Conservation (phyloP, 1,284 basidiomycete genomes). For the Marasmius oreades region DNA sequence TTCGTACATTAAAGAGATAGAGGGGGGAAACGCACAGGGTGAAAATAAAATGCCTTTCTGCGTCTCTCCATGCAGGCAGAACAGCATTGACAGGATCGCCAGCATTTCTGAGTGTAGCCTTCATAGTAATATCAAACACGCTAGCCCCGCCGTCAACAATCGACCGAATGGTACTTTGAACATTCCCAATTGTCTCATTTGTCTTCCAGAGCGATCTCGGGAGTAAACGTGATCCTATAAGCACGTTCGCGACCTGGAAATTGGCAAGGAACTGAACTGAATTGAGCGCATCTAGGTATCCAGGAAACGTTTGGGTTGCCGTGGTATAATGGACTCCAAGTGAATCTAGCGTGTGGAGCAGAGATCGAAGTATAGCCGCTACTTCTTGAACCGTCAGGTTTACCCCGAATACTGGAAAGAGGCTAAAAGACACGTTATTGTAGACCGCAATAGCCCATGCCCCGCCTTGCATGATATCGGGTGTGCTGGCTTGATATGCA, state of each 20-base stretch:
- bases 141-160: constrained; percentile 13
- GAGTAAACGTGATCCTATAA: constrained; percentile 12
- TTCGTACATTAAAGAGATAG: neutral
- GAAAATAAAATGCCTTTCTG: constrained; percentile 11
- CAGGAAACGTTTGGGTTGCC: neutral
- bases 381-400: neutral
- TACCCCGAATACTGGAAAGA: neutral
- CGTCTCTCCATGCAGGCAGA: constrained; percentile 17
- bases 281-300: neutral
- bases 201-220: constrained; percentile 13
- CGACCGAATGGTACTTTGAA: constrained; percentile 7
- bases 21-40: constrained; percentile 8
- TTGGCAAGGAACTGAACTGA: neutral
- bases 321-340: constrained; percentile 5
- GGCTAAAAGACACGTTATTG: neutral
- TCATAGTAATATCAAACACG: constrained; percentile 13
- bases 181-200: constrained; percentile 1
- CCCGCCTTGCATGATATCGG: neutral
- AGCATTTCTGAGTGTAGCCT: constrained; percentile 10
- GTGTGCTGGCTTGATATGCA: constrained; percentile 11
- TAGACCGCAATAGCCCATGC: neutral
- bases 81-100: constrained; percentile 17
- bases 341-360: neutral
- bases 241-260: constrained; percentile 1
- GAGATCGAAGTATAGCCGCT: neutral